A percentile compares a stretch with the other conserved stretches of the same genome.
Evolutionary conservation across 2,329 filamentous ascomycete genomes (phyloP).

Genomic region (Sporothrix pallida): DNA sequence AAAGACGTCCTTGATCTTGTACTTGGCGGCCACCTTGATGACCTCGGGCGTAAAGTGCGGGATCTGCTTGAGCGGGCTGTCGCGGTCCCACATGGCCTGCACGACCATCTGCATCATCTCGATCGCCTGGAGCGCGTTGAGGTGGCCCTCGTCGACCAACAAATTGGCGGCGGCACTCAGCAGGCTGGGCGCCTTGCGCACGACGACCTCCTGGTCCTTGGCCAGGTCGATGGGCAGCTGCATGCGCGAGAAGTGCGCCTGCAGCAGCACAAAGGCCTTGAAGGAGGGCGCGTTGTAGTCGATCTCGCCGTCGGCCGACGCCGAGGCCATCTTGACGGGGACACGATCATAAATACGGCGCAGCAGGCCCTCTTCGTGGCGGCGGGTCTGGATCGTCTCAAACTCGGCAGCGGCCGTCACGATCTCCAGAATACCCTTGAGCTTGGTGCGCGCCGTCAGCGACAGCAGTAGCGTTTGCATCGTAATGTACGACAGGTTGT

Average conservation of each 20-base stretch:
- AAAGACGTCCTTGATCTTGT: conserved; percentile 89
- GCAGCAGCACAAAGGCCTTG: conserved; percentile 95
- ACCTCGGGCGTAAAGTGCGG: conserved; percentile 88
- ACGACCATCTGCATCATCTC: conserved; percentile 99
- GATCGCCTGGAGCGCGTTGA: conserved; percentile 98
- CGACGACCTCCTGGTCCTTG: conserved; percentile 90
- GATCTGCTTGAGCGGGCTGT: conserved; percentile 96
- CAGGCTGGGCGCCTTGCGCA: conserved; percentile 83
- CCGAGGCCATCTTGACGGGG: conserved; percentile 84
- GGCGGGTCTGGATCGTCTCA: conserved; percentile 85
- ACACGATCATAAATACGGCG: conserved; percentile 92
- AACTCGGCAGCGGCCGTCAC: conserved; percentile 97
- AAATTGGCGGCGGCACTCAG: conserved; percentile 94
- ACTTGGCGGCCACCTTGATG: conserved; percentile 80
- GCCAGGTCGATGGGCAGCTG: conserved; percentile 92
- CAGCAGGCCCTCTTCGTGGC: conserved; percentile 87
- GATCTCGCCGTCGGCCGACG: conserved; percentile 62
- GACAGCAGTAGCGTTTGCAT: conserved; percentile 99
- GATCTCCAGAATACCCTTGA: conserved; percentile 97
- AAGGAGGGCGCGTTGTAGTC: conserved; percentile 95
- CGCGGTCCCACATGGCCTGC: conserved; percentile 98
- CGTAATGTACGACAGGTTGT: conserved; percentile 98
- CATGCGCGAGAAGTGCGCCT: conserved; percentile 97
- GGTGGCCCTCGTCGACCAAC: conserved; percentile 89
- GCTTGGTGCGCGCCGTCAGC: conserved; percentile 83